These are phyloP conservation scores for Arabis alpina DNA, from an alignment of 345 rosid species.

Conservation along the genomic window DNA sequence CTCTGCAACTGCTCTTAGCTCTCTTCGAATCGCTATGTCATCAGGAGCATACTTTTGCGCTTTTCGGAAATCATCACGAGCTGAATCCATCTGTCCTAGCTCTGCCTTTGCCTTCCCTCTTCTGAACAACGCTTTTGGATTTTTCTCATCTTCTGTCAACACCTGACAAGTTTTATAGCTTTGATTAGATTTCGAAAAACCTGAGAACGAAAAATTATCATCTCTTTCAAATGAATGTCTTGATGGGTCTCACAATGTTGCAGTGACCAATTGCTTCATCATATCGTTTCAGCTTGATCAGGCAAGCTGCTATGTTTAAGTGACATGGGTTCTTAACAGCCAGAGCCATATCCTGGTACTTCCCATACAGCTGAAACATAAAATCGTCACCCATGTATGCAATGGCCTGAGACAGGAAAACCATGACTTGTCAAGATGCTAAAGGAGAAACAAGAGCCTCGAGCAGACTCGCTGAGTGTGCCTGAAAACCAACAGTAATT, in stretches of 20 bases:
- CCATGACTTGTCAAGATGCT: constrained; percentile 25
- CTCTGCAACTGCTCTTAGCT: constrained; percentile 70
- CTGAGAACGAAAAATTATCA: neutral
- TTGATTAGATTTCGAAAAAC: constrained; percentile 16
- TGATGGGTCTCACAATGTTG: constrained; percentile 53
- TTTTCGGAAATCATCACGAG: constrained; percentile 82
- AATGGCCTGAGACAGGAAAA: constrained; percentile 65
- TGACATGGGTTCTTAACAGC: constrained; percentile 99
- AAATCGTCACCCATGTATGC: constrained; percentile 96
- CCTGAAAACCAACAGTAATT: neutral
- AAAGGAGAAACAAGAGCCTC: constrained; percentile 4
- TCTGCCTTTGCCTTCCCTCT: constrained; percentile 91
- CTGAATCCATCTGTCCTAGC: constrained; percentile 92
- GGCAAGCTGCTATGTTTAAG: constrained; percentile 88
- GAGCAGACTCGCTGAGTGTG: constrained; percentile 2
- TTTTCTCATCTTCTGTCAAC: constrained; percentile 85
- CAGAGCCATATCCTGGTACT: constrained; percentile 94
- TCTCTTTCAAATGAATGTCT: constrained; percentile 8
- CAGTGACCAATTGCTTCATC: constrained; percentile 93
- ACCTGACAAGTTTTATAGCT: constrained; percentile 53
- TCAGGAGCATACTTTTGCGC: constrained; percentile 84
- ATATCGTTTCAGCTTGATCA: constrained; percentile 77
- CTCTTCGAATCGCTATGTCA: constrained; percentile 79
- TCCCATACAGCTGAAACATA: constrained; percentile 96
- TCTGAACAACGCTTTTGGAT: constrained; percentile 85